Evolutionary conservation across 164 flowering plant genomes (phyloP).

Genomic region (Kalanchoe fedtschenkoi): DNA sequence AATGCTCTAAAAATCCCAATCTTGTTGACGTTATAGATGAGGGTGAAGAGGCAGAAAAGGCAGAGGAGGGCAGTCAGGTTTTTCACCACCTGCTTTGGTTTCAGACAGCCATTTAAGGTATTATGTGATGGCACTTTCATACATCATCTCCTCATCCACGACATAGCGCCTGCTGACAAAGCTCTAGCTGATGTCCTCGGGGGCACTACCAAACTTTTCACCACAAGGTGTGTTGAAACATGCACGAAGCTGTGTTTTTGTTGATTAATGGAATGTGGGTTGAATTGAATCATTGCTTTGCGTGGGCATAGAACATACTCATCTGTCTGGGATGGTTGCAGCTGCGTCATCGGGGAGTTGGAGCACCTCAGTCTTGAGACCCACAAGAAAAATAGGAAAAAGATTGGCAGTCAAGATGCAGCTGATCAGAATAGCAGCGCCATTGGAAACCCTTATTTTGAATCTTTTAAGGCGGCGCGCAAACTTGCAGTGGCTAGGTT

Average conservation of each 20-base stretch:
- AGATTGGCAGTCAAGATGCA: neutral
- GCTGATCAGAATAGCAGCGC: neutral
- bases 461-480: constrained; percentile 41
- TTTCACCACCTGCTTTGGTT: constrained; percentile 62
- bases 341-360: constrained; percentile 39
- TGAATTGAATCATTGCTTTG: neutral
- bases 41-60: constrained; percentile 57
- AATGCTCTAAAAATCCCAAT: too few relatives aligned
- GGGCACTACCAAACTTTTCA: constrained; percentile 51
- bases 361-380: constrained; percentile 36
- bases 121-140: constrained; percentile 79
- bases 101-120: constrained; percentile 69
- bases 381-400: constrained; percentile 7
- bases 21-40: constrained; percentile 32
- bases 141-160: constrained; percentile 41
- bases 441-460: constrained; percentile 18
- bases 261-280: neutral
- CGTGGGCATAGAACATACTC: constrained; percentile 13
- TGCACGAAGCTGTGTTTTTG: neutral
- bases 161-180: constrained; percentile 29
- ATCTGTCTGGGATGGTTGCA: constrained; percentile 25
- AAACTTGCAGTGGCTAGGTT: constrained; percentile 54
- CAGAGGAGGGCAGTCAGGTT: constrained; percentile 54
- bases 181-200: constrained; percentile 43
- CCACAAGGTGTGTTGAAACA: constrained; percentile 39